Base-by-base conservation (phyloP, 768 basidiomycete genomes). In the Lepiota venenata region DNA sequence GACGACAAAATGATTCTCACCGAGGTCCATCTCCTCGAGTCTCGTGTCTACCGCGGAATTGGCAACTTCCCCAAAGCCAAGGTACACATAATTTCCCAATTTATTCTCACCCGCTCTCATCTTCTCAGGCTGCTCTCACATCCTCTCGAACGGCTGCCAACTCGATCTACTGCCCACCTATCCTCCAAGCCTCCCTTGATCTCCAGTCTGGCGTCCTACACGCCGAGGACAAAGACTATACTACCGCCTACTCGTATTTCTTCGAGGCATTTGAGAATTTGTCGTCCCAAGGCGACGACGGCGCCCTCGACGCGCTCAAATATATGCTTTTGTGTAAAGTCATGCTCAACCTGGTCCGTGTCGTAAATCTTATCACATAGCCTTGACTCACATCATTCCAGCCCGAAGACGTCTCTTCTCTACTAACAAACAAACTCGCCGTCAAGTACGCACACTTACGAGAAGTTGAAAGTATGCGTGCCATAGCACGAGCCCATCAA, bases 301-400 rank as follows among this genome's bases (percentile, higher is more conserved):
- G 71, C 0, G 93, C 93, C 0, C 75, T 97, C 16, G 83, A 80
- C 1, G 93, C 93, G 4, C 75, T 99, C 60, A 98, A 99, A 71
- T 98, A 99, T 70, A 97, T 98, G 96, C 78, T 98, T 14, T 69
- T 98, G 42, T 99, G 97, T 71, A 98, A 99, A 68, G 87, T 99
- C 66, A 99, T 99, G 96, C 76, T 98, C 58, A 93, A 93, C 64
- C 69, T 96, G 65, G 95, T 96, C 56, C 59, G 86, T 77, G 29
- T 48, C 22, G 42, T 25, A 57, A 25, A 29, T 5, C 29, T 53
- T 25, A 35, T 38, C 12, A 22, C 41, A 10, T 22, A n/a, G 2
- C 49, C 4, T 14, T 2, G 3, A 22, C 38, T 2, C 47, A 2
- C 10, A 11, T 32, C 2, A 3, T 32, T 9, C 32, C 51, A 98